Conservation (phyloP, 1,284 basidiomycete species). For the Takashimella koratensis region DNA sequence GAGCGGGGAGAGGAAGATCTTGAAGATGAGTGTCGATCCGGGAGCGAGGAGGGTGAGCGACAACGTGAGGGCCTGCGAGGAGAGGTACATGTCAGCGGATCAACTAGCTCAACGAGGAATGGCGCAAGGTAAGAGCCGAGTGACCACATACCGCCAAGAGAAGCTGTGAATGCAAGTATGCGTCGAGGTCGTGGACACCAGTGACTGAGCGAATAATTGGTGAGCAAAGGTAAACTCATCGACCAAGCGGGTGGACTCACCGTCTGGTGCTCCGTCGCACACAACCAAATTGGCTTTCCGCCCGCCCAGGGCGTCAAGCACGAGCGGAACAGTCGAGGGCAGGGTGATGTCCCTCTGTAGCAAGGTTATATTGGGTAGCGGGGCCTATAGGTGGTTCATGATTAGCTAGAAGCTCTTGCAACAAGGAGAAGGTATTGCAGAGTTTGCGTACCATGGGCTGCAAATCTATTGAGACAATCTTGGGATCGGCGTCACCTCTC, state of each 20-base stretch:
- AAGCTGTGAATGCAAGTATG: slow-evolving; percentile 57
- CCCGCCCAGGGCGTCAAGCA: slow-evolving; percentile 52
- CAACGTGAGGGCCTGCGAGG: slow-evolving; percentile 52
- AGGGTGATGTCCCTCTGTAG: slow-evolving; percentile 58
- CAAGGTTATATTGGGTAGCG: slow-evolving; percentile 53
- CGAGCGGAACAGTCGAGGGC: slow-evolving; percentile 52
- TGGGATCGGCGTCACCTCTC: slow-evolving; percentile 21
- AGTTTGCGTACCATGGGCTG: slow-evolving; percentile 54
- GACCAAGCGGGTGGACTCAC: too few relatives aligned
- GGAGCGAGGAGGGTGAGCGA: slow-evolving; percentile 54
- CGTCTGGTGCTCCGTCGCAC: slow-evolving; percentile 59
- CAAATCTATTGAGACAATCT: slow-evolving; percentile 56
- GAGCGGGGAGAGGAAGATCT: slow-evolving; percentile 55
- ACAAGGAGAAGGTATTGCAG: neutral
- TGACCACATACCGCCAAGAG: slow-evolving; percentile 50
- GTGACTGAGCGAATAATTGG: too few relatives aligned
- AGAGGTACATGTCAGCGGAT: neutral
- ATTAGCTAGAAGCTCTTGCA: too few relatives aligned
- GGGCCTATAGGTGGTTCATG: slow-evolving; percentile 44
- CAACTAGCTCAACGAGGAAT: too few relatives aligned
- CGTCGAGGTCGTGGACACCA: slow-evolving; percentile 58
- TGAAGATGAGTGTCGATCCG: slow-evolving; percentile 56
- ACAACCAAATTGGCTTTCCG: slow-evolving; percentile 55
- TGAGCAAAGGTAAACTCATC: too few relatives aligned
- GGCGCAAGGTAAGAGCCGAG: neutral